Evolutionary conservation across 768 basidiomycete genomes (phyloP), one percentile per base, ranked within the genome.

Genomic region (Kwoniella dejecticola): DNA sequence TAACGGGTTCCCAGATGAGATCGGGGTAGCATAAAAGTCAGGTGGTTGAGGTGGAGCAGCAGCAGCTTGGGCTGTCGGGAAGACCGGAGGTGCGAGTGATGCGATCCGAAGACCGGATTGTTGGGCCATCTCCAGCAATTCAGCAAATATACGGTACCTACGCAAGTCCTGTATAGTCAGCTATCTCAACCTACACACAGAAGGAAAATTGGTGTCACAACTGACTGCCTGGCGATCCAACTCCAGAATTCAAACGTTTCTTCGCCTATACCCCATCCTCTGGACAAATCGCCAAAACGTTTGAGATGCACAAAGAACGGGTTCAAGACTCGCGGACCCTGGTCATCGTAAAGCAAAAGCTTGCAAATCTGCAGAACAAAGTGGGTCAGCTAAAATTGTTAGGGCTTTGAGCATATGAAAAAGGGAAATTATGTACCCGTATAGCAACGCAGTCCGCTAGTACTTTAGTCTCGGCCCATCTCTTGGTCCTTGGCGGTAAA

Each of bases 401-500:
- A 26, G 33, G 19, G 27, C 23, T 29, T 11, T 33, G 23, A 13
- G 31, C 26, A 42, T 6, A 42, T 13, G 17, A 42, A 42, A 42
- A 42, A 6, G 41, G 11, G 19, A 36, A 36, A 19, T 5, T 42
- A 21, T 38, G 29, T 23, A 62, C 93, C 82, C 96, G 94, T 75
- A 96, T 82, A 60, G 88, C 90, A 63, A 97, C 87, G 66, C 91
- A 90, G 75, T 99, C 96, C 0, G 91, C 92, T 1, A 98, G 83
- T 1, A 98, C 96, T 77, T 94, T 96, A 2, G 95, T 95, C 78
- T 99, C 96, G 15, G 94, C 93, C 95, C 95, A 98, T 29, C 95
- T 84, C 76, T 98, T 99, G 1, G 93, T 97, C 8, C 95, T 85
- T 4, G 93, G 92, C 0, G 90, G 90, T 7, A 96, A 81, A 50